These are phyloP conservation scores for Neurospora terricola DNA, from an alignment of 495 filamentous ascomycete genomes.

Conservation along the genomic window DNA sequence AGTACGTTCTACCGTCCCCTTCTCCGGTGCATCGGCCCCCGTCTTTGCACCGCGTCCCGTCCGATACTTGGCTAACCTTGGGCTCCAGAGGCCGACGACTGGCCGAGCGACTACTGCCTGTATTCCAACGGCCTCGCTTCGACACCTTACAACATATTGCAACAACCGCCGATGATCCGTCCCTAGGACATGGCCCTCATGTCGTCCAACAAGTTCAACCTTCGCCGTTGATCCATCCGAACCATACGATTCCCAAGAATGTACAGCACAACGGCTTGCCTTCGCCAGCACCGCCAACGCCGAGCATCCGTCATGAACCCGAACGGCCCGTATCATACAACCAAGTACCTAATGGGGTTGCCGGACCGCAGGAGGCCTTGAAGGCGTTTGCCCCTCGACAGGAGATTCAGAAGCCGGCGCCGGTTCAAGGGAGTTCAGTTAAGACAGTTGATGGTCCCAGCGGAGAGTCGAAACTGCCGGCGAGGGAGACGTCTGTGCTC, in stretches of 20 bases:
- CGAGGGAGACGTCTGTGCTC: not conserved
- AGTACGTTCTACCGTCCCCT: constrained; percentile 44
- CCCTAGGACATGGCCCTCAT: constrained; percentile 13
- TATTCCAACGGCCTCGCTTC: constrained; percentile 38
- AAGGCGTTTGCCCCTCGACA: not conserved
- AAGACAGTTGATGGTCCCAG: not conserved
- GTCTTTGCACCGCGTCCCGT: constrained; percentile 12
- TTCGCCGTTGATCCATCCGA: not conserved
- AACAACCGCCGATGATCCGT: constrained; percentile 15
- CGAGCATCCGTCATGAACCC: constrained; percentile 5
- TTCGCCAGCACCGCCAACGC: constrained; percentile 10
- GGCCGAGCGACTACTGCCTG: constrained; percentile 59
- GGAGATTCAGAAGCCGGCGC: not conserved
- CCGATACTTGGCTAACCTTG: constrained; percentile 2
- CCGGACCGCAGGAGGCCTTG: not conserved
- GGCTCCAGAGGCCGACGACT: constrained; percentile 56
- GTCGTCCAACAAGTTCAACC: constrained; percentile 6
- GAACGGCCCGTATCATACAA: not conserved
- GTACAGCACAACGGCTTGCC: constrained; percentile 7
- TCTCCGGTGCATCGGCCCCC: not conserved
- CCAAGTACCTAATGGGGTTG: not conserved
- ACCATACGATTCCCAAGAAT: not conserved
- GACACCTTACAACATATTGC: constrained; percentile 23
- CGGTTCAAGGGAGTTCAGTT: not conserved
- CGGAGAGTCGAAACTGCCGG: not conserved